phyloP scores from a whole-genome alignment of 805 yeast species.

The Wickerhamomyces ciferrii region DNA sequence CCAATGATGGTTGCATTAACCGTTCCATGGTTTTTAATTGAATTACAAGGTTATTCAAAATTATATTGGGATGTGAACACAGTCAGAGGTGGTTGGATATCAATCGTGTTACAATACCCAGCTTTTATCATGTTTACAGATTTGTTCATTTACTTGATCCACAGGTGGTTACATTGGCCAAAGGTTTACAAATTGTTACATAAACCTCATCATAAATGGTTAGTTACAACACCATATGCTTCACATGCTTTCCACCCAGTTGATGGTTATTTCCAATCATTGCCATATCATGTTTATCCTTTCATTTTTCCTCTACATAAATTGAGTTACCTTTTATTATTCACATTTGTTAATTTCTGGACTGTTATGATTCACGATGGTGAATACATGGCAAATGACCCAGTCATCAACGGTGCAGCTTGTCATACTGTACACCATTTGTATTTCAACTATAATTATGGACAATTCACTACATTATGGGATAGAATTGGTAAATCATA shows the following conservation, averaged over 20 bases:
- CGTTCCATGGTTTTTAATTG: constrained; percentile 84
- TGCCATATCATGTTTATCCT: constrained; percentile 93
- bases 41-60: constrained; percentile 76
- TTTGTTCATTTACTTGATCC: constrained; percentile 85
- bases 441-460: constrained; percentile 96
- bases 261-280: constrained; percentile 89
- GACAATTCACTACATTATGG: constrained; percentile 98
- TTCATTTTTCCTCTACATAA: constrained; percentile 91
- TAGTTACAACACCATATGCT: constrained; percentile 97
- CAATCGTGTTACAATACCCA: constrained; percentile 64
- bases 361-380: constrained; percentile 99
- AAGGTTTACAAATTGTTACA: constrained; percentile 78
- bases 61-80: constrained; percentile 65
- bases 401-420: constrained; percentile 94
- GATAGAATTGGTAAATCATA: constrained; percentile 93
- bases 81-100: constrained; percentile 62
- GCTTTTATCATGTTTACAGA: constrained; percentile 89
- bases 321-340: constrained; percentile 71
- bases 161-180: constrained; percentile 94
- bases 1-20: constrained; percentile 88
- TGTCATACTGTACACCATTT: constrained; percentile 97
- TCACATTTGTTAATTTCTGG: constrained; percentile 95
- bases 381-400: constrained; percentile 88
- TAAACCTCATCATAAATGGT: constrained; percentile 99
- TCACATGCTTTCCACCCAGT: constrained; percentile 98